Conservation (phyloP, 805 yeast species). For the Yueomyces sp. region DNA sequence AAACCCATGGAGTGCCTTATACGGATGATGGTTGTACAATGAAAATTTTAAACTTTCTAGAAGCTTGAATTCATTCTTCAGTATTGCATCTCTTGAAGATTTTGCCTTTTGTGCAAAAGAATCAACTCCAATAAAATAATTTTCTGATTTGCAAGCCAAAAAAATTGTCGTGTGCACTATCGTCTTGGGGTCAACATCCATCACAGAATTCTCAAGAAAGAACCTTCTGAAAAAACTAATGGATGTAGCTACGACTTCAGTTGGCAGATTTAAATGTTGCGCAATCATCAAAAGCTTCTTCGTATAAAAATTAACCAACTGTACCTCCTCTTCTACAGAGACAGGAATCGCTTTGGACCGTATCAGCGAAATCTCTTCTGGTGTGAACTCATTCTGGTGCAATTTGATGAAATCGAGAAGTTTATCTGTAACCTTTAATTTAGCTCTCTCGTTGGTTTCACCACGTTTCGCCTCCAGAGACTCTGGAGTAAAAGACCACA, state of each 20-base stretch:
- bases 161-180: constrained; percentile 74
- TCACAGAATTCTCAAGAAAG: constrained; percentile 64
- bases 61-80: constrained; percentile 68
- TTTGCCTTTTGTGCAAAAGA: constrained; percentile 63
- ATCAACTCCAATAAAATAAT: constrained; percentile 74
- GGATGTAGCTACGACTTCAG: constrained; percentile 83
- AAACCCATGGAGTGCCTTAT: constrained; percentile 84
- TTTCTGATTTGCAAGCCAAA: constrained; percentile 86
- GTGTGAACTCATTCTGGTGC: constrained; percentile 16
- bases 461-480: constrained; percentile 37
- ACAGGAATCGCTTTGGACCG: constrained; percentile 30
- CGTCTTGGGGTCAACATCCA: constrained; percentile 80
- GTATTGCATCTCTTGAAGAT: constrained; percentile 50
- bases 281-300: constrained; percentile 61
- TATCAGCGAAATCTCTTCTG: constrained; percentile 19
- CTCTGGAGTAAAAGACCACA: constrained; percentile 71
- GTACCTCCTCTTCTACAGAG: constrained; percentile 54
- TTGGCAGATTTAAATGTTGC: constrained; percentile 63
- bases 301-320: constrained; percentile 57
- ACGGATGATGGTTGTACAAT: constrained; percentile 77
- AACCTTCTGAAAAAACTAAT: constrained; percentile 70
- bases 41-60: constrained; percentile 68
- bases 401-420: constrained; percentile 20
- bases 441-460: constrained; percentile 44
- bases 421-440: constrained; percentile 20